Conservation (phyloP, 2,329 filamentous ascomycete genomes). For the Hypoxylon sp. region DNA sequence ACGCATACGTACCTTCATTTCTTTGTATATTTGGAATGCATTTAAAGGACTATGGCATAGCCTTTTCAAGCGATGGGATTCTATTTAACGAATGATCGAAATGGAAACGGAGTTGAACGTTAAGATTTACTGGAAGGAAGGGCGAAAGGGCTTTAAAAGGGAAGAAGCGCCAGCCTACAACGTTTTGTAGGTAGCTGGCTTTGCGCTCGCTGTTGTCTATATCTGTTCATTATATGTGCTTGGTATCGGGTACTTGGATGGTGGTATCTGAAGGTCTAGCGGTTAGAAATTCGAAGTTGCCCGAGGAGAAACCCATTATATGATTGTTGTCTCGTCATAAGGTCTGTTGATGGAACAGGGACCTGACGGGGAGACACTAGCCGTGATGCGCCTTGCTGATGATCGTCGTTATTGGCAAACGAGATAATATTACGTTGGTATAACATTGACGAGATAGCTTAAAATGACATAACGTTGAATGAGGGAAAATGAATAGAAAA, state of each 20-base stretch:
- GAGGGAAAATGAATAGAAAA: not conserved
- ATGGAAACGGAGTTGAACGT: slow-evolving; percentile 35
- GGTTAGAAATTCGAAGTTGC: slow-evolving; percentile 9
- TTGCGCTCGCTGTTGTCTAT: slow-evolving; percentile 36
- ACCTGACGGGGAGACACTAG: not conserved
- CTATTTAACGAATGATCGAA: slow-evolving; percentile 9
- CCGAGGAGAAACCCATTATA: not conserved
- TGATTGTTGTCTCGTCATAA: not conserved
- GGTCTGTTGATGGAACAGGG: not conserved
- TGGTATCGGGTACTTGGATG: slow-evolving; percentile 9
- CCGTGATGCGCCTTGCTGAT: not conserved
- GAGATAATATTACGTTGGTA: not conserved
- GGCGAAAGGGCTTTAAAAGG: slow-evolving; percentile 9
- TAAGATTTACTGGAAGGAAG: slow-evolving; percentile 14
- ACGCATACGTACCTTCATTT: slow-evolving; percentile 36
- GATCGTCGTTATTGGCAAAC: not conserved
- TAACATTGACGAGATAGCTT: not conserved
- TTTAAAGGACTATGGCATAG: slow-evolving; percentile 20
- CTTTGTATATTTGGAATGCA: slow-evolving; percentile 40
- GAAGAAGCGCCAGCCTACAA: slow-evolving; percentile 21
- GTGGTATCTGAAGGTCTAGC: not conserved
- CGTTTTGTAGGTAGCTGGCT: slow-evolving; percentile 16
- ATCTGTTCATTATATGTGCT: slow-evolving; percentile 29
- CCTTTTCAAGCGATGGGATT: slow-evolving; percentile 28
- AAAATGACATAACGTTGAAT: not conserved